Conservation (phyloP, 2,329 filamentous ascomycete species). For the Dothideomycetes sp. region DNA sequence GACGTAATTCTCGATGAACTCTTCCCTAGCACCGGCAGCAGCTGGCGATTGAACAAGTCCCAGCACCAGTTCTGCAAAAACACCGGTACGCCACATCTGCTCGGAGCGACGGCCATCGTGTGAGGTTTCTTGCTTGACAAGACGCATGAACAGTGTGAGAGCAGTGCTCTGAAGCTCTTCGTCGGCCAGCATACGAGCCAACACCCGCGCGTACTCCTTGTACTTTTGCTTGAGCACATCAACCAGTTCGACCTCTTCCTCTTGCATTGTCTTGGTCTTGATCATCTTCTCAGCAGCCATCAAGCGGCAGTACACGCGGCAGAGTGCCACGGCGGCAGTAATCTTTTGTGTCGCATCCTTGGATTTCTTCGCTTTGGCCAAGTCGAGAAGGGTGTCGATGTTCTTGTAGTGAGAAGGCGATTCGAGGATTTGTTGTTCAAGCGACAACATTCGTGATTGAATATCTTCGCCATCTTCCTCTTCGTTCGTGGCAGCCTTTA, state of each 20-base stretch:
- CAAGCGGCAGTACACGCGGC: conserved; percentile 75
- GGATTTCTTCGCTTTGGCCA: conserved; percentile 42
- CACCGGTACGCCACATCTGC: conserved; percentile 57
- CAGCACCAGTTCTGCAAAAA: conserved; percentile 54
- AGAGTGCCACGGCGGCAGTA: conserved; percentile 66
- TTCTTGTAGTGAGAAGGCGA: conserved; percentile 90
- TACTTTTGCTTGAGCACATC: conserved; percentile 71
- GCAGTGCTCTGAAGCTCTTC: conserved; percentile 57
- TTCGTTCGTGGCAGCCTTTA: conserved; percentile 19
- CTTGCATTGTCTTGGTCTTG: conserved; percentile 54
- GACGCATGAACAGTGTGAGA: conserved; percentile 70
- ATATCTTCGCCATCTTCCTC: conserved; percentile 36
- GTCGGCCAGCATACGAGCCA: conserved; percentile 53
- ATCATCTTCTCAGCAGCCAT: conserved; percentile 64
- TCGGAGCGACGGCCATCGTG: conserved; percentile 42
- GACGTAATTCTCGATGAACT: conserved; percentile 70
- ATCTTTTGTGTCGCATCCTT: conserved; percentile 48
- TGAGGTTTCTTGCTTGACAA: conserved; percentile 68
- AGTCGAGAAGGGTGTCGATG: conserved; percentile 62
- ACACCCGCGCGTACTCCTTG: conserved; percentile 51
- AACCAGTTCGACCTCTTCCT: conserved; percentile 65
- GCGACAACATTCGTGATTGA: conserved; percentile 58
- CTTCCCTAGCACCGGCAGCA: conserved; percentile 52
- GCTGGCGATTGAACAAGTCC: conserved; percentile 51
- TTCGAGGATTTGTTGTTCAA: conserved; percentile 74